Conservation (phyloP, 2,329 filamentous ascomycete genomes). For the Lasiodiplodia gonubiensis region DNA sequence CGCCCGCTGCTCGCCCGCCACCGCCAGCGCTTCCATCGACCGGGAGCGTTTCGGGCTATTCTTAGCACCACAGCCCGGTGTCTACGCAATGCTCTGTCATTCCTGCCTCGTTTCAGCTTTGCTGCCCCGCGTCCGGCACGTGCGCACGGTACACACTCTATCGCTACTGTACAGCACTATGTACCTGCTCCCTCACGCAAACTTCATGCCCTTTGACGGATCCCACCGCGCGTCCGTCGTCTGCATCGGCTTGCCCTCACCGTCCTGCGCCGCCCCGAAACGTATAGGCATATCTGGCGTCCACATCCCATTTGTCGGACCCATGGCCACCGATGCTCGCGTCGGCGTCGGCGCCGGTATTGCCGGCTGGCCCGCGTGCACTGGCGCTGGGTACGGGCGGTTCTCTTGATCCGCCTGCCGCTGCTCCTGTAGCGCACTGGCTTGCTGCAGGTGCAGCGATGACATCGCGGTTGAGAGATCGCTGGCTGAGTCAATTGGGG, state of each 20-base stretch:
- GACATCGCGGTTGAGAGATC: conserved; percentile 67
- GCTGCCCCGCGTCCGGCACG: conserved; percentile 25
- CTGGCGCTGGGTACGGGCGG: conserved; percentile 21
- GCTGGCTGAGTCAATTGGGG: conserved; percentile 38
- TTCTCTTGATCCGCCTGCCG: conserved; percentile 58
- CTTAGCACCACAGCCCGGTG: conserved; percentile 16
- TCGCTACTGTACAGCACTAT: background rate
- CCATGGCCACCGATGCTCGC: conserved; percentile 39
- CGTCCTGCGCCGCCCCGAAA: conserved; percentile 60
- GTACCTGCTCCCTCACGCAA: conserved; percentile 38
- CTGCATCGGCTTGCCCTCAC: conserved; percentile 25
- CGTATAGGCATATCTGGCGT: conserved; percentile 80
- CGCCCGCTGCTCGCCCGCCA: conserved; percentile 11
- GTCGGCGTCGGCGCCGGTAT: conserved; percentile 41
- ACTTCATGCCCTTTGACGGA: conserved; percentile 46
- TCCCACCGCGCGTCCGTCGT: conserved; percentile 47
- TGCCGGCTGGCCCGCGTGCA: conserved; percentile 20
- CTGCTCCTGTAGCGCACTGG: conserved; percentile 52
- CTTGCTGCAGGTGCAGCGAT: conserved; percentile 58
- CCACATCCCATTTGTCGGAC: conserved; percentile 67
- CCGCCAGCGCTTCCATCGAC: background rate
- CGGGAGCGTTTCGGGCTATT: conserved; percentile 26
- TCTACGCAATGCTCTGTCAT: conserved; percentile 2
- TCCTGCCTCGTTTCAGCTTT: conserved; percentile 25
- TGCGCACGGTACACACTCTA: conserved; percentile 2